A percentile compares a stretch with the other conserved stretches of the same genome.
Conservation (phyloP, 2,329 filamentous ascomycete genomes). For the Bipolaris gigantea region DNA sequence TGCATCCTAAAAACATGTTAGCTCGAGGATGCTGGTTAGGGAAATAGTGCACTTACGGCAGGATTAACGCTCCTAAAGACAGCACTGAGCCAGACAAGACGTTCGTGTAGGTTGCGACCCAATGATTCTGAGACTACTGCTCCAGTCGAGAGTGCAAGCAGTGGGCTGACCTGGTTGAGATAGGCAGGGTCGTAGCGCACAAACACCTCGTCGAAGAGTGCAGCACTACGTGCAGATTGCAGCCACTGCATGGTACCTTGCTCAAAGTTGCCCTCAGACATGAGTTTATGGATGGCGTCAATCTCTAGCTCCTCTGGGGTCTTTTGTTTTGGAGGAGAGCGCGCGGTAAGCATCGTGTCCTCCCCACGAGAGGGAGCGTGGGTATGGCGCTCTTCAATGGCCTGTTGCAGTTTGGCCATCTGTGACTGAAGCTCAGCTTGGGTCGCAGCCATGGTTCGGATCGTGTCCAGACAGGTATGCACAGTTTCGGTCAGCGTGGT, state of each 20-base stretch:
- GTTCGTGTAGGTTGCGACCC: slow-evolving; percentile 55
- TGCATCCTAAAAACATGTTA: slow-evolving; percentile 47
- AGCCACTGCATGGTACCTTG: slow-evolving; percentile 60
- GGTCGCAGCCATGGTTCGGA: slow-evolving; percentile 68
- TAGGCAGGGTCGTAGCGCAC: slow-evolving; percentile 60
- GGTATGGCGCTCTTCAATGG: slow-evolving; percentile 39
- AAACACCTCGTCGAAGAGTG: slow-evolving; percentile 66
- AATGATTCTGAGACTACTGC: slow-evolving; percentile 63
- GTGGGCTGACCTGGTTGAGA: slow-evolving; percentile 57
- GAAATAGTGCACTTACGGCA: slow-evolving; percentile 47
- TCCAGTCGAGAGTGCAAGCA: slow-evolving; percentile 63
- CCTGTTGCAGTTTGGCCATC: slow-evolving; percentile 48
- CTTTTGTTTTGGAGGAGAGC: slow-evolving; percentile 49
- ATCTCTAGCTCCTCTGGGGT: slow-evolving; percentile 61
- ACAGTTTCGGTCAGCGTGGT: slow-evolving; percentile 71
- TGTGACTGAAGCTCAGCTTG: slow-evolving; percentile 70
- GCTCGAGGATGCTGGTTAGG: not conserved
- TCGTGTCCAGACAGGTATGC: slow-evolving; percentile 66
- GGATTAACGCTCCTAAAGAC: slow-evolving; percentile 59
- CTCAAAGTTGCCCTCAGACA: slow-evolving; percentile 59
- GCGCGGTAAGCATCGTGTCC: slow-evolving; percentile 33
- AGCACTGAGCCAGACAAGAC: slow-evolving; percentile 61
- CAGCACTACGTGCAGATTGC: slow-evolving; percentile 60
- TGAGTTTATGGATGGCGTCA: slow-evolving; percentile 62
- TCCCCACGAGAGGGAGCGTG: slow-evolving; percentile 11